phyloP scores from a whole-genome alignment of 805 yeast species.

The Cyberlindnera meyerae region DNA sequence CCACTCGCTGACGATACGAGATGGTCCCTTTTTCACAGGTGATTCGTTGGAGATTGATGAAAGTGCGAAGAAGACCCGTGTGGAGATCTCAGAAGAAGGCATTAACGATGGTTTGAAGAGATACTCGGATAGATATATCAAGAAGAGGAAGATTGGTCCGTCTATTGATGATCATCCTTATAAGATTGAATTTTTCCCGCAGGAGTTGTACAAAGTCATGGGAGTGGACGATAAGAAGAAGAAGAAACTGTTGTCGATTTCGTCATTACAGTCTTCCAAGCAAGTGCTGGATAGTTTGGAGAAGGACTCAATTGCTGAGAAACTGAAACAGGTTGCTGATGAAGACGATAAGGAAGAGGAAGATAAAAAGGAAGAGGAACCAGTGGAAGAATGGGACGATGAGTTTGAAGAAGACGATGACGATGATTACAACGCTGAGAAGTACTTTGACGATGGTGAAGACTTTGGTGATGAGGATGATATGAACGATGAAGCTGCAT shows the following conservation, averaged over 20 bases:
- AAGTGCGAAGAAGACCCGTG: slow-evolving; percentile 15
- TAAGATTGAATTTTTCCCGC: slow-evolving; percentile 65
- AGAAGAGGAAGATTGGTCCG: slow-evolving; percentile 62
- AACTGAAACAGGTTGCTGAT: slow-evolving; percentile 44
- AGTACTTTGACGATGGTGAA: slow-evolving; percentile 57
- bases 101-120: slow-evolving; percentile 69
- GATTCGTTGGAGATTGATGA: slow-evolving; percentile 32
- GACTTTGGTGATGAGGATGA: slow-evolving; percentile 46
- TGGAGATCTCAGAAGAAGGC: slow-evolving; percentile 34
- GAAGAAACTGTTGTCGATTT: slow-evolving; percentile 41
- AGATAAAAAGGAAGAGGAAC: slow-evolving; percentile 24
- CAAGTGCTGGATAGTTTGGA: slow-evolving; percentile 21
- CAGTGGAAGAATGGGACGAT: slow-evolving; percentile 47
- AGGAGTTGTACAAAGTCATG: slow-evolving; percentile 69
- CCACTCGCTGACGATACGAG: slow-evolving; percentile 47
- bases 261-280: slow-evolving; percentile 28
- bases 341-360: slow-evolving; percentile 37
- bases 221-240: slow-evolving; percentile 53
- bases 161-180: slow-evolving; percentile 79
- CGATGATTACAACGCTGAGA: slow-evolving; percentile 60
- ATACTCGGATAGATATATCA: slow-evolving; percentile 75
- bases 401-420: slow-evolving; percentile 58
- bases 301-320: slow-evolving; percentile 39
- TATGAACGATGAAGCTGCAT: slow-evolving; percentile 58
- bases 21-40: slow-evolving; percentile 68